These are phyloP conservation scores for Prunus dulcis DNA, from an alignment of 306 rosid species.

Conservation along the genomic window DNA sequence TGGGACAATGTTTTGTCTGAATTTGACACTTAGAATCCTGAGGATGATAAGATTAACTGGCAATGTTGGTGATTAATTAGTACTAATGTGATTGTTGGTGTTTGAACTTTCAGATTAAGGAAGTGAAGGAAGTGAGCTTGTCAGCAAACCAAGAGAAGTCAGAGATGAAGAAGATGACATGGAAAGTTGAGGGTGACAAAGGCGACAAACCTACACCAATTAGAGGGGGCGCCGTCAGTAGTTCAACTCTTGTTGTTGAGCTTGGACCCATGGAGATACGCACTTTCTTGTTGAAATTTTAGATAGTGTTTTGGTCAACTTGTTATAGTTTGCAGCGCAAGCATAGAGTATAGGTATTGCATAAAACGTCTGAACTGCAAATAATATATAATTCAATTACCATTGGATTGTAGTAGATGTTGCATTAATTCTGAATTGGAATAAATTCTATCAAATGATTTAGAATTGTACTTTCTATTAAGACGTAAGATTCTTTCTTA, in stretches of 20 bases:
- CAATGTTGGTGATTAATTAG: not conserved
- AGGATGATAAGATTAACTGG: not conserved
- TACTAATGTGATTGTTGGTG: not conserved
- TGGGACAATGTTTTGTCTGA: not conserved
- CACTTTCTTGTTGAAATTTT: constrained; percentile 54
- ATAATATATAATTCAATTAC: not conserved
- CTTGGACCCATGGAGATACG: constrained; percentile 93
- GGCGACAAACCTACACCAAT: constrained; percentile 25
- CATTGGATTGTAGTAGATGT: not conserved
- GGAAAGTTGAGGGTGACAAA: constrained; percentile 58
- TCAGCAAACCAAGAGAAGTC: constrained; percentile 79
- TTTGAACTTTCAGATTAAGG: constrained; percentile 41
- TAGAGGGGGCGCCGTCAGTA: constrained; percentile 46
- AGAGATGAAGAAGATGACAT: constrained; percentile 47
- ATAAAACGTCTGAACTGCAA: not conserved
- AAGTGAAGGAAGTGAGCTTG: constrained; percentile 58
- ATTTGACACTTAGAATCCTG: not conserved
- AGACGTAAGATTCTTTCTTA: too few species aligned
- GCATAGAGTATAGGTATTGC: not conserved
- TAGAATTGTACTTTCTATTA: too few species aligned
- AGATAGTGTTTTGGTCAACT: not conserved
- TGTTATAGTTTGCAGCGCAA: not conserved
- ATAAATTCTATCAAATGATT: too few species aligned
- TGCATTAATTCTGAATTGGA: not conserved
- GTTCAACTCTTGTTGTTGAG: constrained; percentile 45